These are phyloP conservation scores for Syzygium aqueum DNA, from an alignment of 345 rosid genomes.

Conservation along the genomic window DNA sequence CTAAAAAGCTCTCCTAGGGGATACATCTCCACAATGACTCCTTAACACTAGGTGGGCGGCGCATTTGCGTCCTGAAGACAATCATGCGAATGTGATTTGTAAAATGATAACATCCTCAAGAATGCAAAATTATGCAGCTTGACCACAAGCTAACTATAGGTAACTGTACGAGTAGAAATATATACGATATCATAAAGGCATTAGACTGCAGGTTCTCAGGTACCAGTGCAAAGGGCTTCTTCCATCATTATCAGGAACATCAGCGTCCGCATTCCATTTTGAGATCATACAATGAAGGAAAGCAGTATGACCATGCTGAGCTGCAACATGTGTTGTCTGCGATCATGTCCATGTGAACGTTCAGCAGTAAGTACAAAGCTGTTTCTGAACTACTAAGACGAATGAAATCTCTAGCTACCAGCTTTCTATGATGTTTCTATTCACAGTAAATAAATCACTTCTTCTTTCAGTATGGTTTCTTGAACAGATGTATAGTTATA, in stretches of 20 bases:
- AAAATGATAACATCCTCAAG: neutral
- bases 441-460: neutral
- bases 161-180: neutral
- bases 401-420: neutral
- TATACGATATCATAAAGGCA: neutral
- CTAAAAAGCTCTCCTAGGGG: neutral
- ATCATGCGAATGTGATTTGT: neutral
- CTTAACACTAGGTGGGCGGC: neutral
- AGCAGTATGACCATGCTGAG: conserved; percentile 97
- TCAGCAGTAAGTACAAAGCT: neutral
- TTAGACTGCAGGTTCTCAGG: neutral
- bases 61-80: neutral
- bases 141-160: neutral
- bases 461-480: neutral
- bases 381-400: neutral
- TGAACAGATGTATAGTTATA: neutral
- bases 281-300: conserved; percentile 84
- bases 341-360: conserved; percentile 11
- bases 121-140: neutral
- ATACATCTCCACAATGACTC: neutral
- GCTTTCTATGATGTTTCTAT: neutral
- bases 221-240: conserved; percentile 99
- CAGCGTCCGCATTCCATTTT: conserved; percentile 96
- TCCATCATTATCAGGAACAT: conserved; percentile 91
- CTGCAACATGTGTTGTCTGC: conserved; percentile 94